phyloP scores from a whole-genome alignment of 345 rosid genomes.

The Physaria fendleri region DNA sequence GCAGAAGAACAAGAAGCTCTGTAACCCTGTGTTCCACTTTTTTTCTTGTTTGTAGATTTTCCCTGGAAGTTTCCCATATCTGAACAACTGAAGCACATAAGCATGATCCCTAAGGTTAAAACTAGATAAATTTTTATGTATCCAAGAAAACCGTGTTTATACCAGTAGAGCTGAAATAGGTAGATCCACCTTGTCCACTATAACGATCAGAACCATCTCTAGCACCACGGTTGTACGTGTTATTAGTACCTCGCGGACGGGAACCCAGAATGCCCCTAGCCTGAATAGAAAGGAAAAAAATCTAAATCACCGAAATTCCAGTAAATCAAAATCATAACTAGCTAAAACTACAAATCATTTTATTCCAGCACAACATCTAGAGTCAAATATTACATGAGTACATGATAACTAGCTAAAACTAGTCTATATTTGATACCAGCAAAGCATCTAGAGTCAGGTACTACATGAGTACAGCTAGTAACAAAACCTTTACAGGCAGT shows the following conservation, averaged over 20 bases:
- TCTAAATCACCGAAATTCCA: neutral
- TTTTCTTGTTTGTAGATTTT: slow-evolving; percentile 67
- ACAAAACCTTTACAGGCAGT: neutral
- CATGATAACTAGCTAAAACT: neutral
- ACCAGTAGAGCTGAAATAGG: slow-evolving; percentile 50
- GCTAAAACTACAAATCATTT: neutral
- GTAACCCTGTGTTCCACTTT: slow-evolving; percentile 60
- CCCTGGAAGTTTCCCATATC: slow-evolving; percentile 54
- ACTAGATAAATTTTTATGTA: neutral
- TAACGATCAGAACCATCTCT: slow-evolving; percentile 73
- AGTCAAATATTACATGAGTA: neutral
- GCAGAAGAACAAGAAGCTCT: slow-evolving; percentile 47
- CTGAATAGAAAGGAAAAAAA: slow-evolving; percentile 37
- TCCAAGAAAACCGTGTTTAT: slow-evolving; percentile 19
- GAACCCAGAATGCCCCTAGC: slow-evolving; percentile 56
- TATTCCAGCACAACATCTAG: neutral
- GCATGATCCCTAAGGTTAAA: slow-evolving; percentile 22
- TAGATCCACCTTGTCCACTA: slow-evolving; percentile 49
- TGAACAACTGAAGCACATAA: slow-evolving; percentile 29
- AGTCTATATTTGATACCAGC: neutral
- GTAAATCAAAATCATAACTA: neutral
- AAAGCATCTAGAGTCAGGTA: neutral
- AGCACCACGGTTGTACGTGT: slow-evolving; percentile 48
- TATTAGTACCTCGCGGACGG: slow-evolving; percentile 57
- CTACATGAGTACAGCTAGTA: neutral